Conservation (phyloP, 192 early-diverging fungal species). For the Coemansia sp. region DNA sequence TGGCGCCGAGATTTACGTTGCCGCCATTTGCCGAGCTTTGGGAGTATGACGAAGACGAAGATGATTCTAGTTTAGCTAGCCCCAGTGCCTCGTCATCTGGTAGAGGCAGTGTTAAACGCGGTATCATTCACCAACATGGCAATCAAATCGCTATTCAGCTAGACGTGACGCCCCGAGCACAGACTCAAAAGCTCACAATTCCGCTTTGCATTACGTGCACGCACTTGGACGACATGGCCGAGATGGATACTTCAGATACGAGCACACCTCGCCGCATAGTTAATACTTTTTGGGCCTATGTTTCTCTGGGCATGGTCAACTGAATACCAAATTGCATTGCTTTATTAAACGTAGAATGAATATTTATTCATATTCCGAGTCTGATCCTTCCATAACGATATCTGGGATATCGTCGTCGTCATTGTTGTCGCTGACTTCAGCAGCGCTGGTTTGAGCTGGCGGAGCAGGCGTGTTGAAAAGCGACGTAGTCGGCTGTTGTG, state of each 20-base stretch:
- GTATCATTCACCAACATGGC: slow-evolving; percentile 44
- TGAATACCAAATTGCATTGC: not conserved
- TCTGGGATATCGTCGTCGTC: slow-evolving; percentile 47
- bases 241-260: slow-evolving; percentile 4
- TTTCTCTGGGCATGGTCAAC: slow-evolving; percentile 29
- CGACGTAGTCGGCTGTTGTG: not conserved
- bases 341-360: not conserved
- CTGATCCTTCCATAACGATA: slow-evolving; percentile 54
- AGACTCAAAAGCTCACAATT: slow-evolving; percentile 19
- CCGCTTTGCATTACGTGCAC: slow-evolving; percentile 44
- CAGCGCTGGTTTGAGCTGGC: not conserved
- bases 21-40: slow-evolving; percentile 75
- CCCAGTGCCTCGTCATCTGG: slow-evolving; percentile 1
- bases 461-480: not conserved
- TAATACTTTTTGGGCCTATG: slow-evolving; percentile 50
- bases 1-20: slow-evolving; percentile 67
- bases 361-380: slow-evolving; percentile 44
- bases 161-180: slow-evolving; percentile 27
- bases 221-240: slow-evolving; percentile 43
- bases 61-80: slow-evolving; percentile 29
- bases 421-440: slow-evolving; percentile 9
- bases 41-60: slow-evolving; percentile 73
- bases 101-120: slow-evolving; percentile 4
- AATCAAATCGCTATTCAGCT: slow-evolving; percentile 49
- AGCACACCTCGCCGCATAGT: slow-evolving; percentile 17